Conservation (phyloP, 2,329 filamentous ascomycete genomes). For the Xylariaceae sp. region DNA sequence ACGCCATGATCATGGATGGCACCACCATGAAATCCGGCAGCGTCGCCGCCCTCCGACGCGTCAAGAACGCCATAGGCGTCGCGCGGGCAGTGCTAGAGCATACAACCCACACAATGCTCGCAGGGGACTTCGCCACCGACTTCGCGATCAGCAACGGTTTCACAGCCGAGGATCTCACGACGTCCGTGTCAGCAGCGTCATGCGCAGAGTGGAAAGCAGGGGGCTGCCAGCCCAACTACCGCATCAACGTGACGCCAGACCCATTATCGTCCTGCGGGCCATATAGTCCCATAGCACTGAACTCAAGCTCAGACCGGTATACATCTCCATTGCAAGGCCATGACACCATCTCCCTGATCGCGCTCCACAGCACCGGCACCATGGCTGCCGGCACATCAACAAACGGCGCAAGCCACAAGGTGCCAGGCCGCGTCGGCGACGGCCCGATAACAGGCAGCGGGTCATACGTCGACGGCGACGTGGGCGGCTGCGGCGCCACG, state of each 20-base stretch:
- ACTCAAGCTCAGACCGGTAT: constrained; percentile 20
- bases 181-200: constrained; percentile 36
- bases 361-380: constrained; percentile 39
- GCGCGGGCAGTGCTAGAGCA: constrained; percentile 49
- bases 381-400: constrained; percentile 55
- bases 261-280: constrained; percentile 44
- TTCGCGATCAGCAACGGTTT: constrained; percentile 53
- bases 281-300: constrained; percentile 36
- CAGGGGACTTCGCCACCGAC: constrained; percentile 49
- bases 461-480: constrained; percentile 51
- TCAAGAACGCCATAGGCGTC: constrained; percentile 47
- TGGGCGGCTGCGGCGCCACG: constrained; percentile 53
- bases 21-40: constrained; percentile 50
- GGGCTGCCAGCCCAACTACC: constrained; percentile 49
- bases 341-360: constrained; percentile 53
- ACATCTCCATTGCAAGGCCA: constrained; percentile 34
- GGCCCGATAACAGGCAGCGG: constrained; percentile 52
- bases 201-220: constrained; percentile 43
- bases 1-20: constrained; percentile 58
- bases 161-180: constrained; percentile 41
- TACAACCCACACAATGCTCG: constrained; percentile 49
- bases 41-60: constrained; percentile 47
- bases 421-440: constrained; percentile 53
- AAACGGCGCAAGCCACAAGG: constrained; percentile 51
- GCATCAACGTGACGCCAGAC: constrained; percentile 44